Evolutionary conservation across 2,329 filamentous ascomycete species (phyloP).

Genomic region (Talaromyces sp.): DNA sequence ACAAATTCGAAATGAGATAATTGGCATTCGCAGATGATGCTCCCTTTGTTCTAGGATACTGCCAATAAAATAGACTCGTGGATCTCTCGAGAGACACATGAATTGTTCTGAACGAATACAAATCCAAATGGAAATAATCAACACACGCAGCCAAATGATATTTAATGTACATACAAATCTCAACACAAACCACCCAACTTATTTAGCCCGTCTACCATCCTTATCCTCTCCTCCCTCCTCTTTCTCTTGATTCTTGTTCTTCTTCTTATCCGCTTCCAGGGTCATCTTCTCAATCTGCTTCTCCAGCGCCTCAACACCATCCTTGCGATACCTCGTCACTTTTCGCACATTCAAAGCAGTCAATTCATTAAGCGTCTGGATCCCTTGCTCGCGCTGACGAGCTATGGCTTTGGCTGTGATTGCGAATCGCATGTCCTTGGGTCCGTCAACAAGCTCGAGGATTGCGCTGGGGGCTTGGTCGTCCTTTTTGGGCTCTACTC

Average conservation of each 20-base stretch:
- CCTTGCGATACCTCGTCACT: slow-evolving; percentile 71
- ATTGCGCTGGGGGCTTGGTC: slow-evolving; percentile 90
- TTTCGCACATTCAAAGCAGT: slow-evolving; percentile 79
- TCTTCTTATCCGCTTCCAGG: slow-evolving; percentile 41
- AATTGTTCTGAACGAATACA: not conserved
- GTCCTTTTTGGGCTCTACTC: slow-evolving; percentile 81
- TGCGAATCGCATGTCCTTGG: slow-evolving; percentile 89
- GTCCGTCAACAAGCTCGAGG: slow-evolving; percentile 91
- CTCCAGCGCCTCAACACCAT: slow-evolving; percentile 68
- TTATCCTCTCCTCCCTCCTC: slow-evolving; percentile 21
- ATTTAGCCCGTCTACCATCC: not conserved
- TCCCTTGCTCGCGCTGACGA: slow-evolving; percentile 52
- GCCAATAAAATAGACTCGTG: not conserved
- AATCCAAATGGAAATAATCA: not conserved
- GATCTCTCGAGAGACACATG: not conserved
- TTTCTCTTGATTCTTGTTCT: slow-evolving; percentile 28
- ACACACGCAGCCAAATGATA: slow-evolving; percentile 3
- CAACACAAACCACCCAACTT: not conserved
- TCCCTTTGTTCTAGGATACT: not conserved
- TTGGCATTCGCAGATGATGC: not conserved
- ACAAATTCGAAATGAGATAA: no score
- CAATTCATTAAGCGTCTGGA: slow-evolving; percentile 63
- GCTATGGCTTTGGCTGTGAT: slow-evolving; percentile 86
- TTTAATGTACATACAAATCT: not conserved
- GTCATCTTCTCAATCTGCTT: slow-evolving; percentile 60